These are phyloP conservation scores for Penicillium vulpinum DNA, from an alignment of 2,329 filamentous ascomycete genomes.

Conservation along the genomic window DNA sequence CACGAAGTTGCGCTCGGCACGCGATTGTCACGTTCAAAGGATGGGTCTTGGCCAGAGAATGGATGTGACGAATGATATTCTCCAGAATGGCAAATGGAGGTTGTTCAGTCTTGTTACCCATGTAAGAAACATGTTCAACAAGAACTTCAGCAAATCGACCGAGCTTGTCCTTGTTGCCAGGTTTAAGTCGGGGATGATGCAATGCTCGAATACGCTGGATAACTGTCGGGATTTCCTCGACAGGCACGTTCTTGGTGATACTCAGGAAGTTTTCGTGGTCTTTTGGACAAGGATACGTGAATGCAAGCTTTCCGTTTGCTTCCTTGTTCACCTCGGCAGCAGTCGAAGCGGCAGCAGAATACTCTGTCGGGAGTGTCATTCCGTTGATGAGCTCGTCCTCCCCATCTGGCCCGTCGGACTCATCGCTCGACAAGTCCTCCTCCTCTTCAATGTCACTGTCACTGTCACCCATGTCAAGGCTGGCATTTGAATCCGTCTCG, in stretches of 20 bases:
- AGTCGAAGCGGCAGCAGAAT: constrained; percentile 26
- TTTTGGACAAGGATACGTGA: constrained; percentile 81
- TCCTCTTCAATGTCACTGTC: constrained; percentile 50
- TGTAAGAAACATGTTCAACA: constrained; percentile 59
- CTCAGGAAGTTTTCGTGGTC: constrained; percentile 71
- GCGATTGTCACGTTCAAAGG: constrained; percentile 73
- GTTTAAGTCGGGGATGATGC: constrained; percentile 85
- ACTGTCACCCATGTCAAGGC: constrained; percentile 43
- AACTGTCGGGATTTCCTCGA: constrained; percentile 70
- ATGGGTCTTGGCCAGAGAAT: constrained; percentile 86
- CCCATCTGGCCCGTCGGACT: constrained; percentile 49
- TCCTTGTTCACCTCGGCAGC: constrained; percentile 47
- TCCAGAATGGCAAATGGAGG: constrained; percentile 71
- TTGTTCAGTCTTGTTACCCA: constrained; percentile 51
- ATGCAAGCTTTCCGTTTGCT: constrained; percentile 62
- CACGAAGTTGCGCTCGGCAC: constrained; percentile 71
- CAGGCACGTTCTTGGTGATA: constrained; percentile 61
- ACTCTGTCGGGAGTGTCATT: constrained; percentile 50
- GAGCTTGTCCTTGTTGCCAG: constrained; percentile 82
- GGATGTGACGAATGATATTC: constrained; percentile 80
- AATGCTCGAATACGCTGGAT: constrained; percentile 87
- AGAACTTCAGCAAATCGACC: constrained; percentile 53
- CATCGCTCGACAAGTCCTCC: constrained; percentile 54
- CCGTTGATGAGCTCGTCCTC: constrained; percentile 71
- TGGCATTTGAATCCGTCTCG: constrained; percentile 69